These are phyloP conservation scores for Leccinum boreale DNA, from an alignment of 768 basidiomycete genomes.

Conservation along the genomic window DNA sequence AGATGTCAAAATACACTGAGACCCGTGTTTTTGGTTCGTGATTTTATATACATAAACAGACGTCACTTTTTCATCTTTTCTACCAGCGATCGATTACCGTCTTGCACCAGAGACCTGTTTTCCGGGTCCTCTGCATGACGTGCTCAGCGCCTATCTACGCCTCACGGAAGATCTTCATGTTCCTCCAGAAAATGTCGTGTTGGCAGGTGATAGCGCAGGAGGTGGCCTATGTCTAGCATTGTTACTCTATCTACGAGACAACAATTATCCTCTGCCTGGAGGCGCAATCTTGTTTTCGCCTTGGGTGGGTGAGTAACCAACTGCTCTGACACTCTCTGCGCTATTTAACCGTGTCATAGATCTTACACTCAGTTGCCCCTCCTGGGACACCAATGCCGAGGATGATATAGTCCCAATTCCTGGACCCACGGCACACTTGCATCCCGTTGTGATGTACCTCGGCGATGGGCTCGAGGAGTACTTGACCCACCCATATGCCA, in stretches of 20 bases:
- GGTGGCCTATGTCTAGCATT: slow-evolving; percentile 84
- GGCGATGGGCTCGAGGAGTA: slow-evolving; percentile 78
- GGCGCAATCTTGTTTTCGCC: slow-evolving; percentile 89
- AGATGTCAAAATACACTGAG: slow-evolving; percentile 83
- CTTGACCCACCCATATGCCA: slow-evolving; percentile 94
- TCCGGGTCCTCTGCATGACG: slow-evolving; percentile 86
- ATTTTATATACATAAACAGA: background rate
- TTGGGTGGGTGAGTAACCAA: slow-evolving; percentile 82
- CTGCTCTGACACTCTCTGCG: background rate
- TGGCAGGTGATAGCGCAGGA: slow-evolving; percentile 92
- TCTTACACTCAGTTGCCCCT: slow-evolving; percentile 94
- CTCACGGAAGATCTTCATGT: slow-evolving; percentile 86
- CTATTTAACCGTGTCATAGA: slow-evolving; percentile 42
- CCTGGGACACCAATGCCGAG: slow-evolving; percentile 93
- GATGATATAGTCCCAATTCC: slow-evolving; percentile 82
- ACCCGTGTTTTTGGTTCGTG: slow-evolving; percentile 79
- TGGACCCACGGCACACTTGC: slow-evolving; percentile 73
- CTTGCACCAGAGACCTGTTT: slow-evolving; percentile 94
- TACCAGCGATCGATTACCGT: slow-evolving; percentile 85
- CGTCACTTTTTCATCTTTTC: background rate
- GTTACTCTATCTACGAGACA: slow-evolving; percentile 93
- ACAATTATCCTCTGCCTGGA: slow-evolving; percentile 77
- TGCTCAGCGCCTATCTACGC: slow-evolving; percentile 81
- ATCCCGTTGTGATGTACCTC: slow-evolving; percentile 92
- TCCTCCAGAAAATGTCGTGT: slow-evolving; percentile 84